Conservation (phyloP, 345 rosid genomes). For the Gossypium longicalyx region DNA sequence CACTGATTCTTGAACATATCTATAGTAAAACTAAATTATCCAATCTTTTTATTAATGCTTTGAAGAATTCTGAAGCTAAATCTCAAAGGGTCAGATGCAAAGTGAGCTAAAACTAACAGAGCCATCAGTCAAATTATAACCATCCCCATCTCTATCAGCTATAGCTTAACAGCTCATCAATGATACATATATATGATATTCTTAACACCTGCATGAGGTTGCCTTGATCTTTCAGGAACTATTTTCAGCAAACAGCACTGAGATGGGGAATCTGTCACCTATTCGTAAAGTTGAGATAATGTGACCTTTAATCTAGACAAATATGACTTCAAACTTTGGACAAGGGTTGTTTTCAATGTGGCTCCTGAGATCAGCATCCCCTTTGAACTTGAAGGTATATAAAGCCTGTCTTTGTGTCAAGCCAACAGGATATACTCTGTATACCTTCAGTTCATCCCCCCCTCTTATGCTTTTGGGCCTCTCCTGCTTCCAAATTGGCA, state of each 20-base stretch:
- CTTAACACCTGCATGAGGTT: background rate
- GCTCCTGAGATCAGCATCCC: constrained; percentile 47
- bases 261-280: background rate
- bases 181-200: background rate
- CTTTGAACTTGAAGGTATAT: constrained; percentile 61
- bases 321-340: constrained; percentile 74
- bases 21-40: background rate
- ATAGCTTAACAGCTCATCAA: background rate
- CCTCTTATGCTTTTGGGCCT: constrained; percentile 76
- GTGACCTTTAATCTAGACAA: constrained; percentile 25
- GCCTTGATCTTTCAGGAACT: background rate
- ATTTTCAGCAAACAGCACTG: background rate
- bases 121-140: background rate
- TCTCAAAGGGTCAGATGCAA: background rate
- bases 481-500: constrained; percentile 79
- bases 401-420: constrained; percentile 86
- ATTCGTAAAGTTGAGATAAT: background rate
- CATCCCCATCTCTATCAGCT: background rate
- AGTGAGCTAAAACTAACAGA: background rate
- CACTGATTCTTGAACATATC: background rate
- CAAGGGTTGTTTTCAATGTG: constrained; percentile 67
- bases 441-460: constrained; percentile 51
- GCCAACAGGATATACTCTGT: constrained; percentile 77
- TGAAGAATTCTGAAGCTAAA: background rate
- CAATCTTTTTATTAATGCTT: background rate